These are phyloP conservation scores for Acanthamoeba lenticulata DNA, from an alignment of 208 protist genomes.

Conservation along the genomic window DNA sequence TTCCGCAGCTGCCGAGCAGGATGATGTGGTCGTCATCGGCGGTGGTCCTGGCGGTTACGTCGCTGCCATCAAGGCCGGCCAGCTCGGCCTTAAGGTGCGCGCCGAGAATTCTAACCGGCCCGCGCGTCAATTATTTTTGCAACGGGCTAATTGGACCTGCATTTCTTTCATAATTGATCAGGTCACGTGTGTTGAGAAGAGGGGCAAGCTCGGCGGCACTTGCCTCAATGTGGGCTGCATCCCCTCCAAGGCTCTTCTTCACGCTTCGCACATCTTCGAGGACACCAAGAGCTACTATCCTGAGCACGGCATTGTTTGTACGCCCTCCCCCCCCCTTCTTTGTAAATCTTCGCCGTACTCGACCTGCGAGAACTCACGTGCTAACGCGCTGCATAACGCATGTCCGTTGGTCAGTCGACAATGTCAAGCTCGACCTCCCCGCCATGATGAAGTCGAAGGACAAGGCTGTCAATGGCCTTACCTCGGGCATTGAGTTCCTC, in stretches of 20 bases:
- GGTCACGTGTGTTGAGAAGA: slow-evolving; percentile 98
- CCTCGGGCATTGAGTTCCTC: slow-evolving; percentile 97
- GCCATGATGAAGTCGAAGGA: slow-evolving; percentile 97
- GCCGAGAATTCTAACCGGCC: background rate
- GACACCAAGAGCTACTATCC: slow-evolving; percentile 94
- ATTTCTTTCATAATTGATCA: background rate
- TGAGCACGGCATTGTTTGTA: slow-evolving; percentile 91
- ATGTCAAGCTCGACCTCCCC: slow-evolving; percentile 93
- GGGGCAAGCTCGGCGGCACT: slow-evolving; percentile 94
- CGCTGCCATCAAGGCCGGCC: slow-evolving; percentile 99
- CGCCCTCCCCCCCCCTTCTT: background rate
- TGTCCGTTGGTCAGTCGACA: slow-evolving; percentile 19
- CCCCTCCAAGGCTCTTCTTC: slow-evolving; percentile 99
- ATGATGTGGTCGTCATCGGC: slow-evolving; percentile 98
- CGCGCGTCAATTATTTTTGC: background rate
- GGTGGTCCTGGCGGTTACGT: slow-evolving; percentile 99
- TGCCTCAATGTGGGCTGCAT: slow-evolving; percentile 99
- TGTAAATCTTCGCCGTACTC: slow-evolving; percentile 16
- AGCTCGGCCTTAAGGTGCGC: slow-evolving; percentile 97
- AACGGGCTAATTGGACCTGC: too few species aligned
- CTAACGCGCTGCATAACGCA: too few species aligned
- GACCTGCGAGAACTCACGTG: too few species aligned
- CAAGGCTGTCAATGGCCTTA: slow-evolving; percentile 93
- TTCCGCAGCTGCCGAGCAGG: slow-evolving; percentile 72
- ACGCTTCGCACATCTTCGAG: slow-evolving; percentile 98